A percentile compares a stretch with the other conserved stretches of the same genome.
Conservation (phyloP, 768 basidiomycete genomes). For the Hericium alpestre region DNA sequence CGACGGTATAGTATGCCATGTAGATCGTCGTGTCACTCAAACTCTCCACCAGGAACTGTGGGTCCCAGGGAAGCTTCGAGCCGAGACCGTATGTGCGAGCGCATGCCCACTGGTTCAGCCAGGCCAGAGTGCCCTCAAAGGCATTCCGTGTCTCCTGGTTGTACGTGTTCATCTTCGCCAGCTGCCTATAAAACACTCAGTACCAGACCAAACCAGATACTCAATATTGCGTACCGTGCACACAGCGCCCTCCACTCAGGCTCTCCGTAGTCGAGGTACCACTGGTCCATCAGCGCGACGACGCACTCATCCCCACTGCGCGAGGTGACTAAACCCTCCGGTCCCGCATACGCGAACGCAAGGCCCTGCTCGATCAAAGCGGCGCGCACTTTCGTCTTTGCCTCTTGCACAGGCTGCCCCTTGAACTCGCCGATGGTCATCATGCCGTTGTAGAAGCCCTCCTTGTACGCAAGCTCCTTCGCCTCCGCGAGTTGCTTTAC, state of each 20-base stretch:
- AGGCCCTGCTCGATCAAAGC: slow-evolving; percentile 67
- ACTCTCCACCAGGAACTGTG: slow-evolving; percentile 91
- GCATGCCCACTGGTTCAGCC: slow-evolving; percentile 99
- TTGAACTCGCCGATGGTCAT: slow-evolving; percentile 90
- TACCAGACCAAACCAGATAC: background rate
- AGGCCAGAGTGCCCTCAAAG: slow-evolving; percentile 84
- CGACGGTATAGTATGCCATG: slow-evolving; percentile 95
- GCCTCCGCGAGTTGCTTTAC: slow-evolving; percentile 88
- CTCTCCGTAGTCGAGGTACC: slow-evolving; percentile 98
- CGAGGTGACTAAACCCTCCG: slow-evolving; percentile 82
- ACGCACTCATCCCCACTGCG: slow-evolving; percentile 96
- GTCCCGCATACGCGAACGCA: slow-evolving; percentile 91
- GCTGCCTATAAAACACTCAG: slow-evolving; percentile 35
- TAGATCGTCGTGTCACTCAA: slow-evolving; percentile 97
- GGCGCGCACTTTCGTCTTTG: slow-evolving; percentile 81
- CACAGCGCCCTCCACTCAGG: slow-evolving; percentile 76
- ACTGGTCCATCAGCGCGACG: slow-evolving; percentile 96
- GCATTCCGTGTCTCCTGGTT: slow-evolving; percentile 83
- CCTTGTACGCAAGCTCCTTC: slow-evolving; percentile 96
- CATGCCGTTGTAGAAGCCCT: slow-evolving; percentile 90
- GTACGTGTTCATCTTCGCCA: slow-evolving; percentile 85
- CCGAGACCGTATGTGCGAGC: slow-evolving; percentile 96
- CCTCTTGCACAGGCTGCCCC: slow-evolving; percentile 80
- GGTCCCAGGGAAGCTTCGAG: slow-evolving; percentile 93
- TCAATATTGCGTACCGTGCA: slow-evolving; percentile 50